Base-by-base conservation (phyloP, 169 alveolate species). In the Cryptosporidium muris region DNA sequence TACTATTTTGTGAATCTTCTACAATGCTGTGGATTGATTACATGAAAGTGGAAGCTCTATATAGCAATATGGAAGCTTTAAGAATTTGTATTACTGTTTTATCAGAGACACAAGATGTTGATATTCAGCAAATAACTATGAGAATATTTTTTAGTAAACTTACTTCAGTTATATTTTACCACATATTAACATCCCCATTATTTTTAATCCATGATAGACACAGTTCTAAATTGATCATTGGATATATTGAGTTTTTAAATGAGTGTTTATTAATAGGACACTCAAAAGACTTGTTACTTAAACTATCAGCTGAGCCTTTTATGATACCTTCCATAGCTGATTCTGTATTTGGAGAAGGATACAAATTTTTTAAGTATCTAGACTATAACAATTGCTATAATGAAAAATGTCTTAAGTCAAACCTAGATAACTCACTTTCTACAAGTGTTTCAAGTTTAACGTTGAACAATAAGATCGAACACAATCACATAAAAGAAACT, bases 261-360 rank as follows among this genome's bases (percentile, higher is more conserved):
- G 85, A 74, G 42, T 74, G 85, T 47, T 74, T 74, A 58, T 62
- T 74, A 25, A 74, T 74, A n/a, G 85, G 85, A 8, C 85, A 74
- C 60, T 74, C 85, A 45, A 58, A 43, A 47, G 74, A 74, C 36
- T 62, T 74, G 11, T 54, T 74, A 60, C 12, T 16, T 58, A 45
- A 16, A 7, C 16, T 74, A 12, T 74, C 85, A 16, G 43, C 40
- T 1, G 48, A 74, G 4, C 49, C 45, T 5, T 74, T 74, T 42
- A 68, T 74, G 7, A 43, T 58, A 11, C 43, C 54, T 11, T 45
- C 36, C 42, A 58, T 42, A 5, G 62, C 60, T n/a, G 9, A 74
- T 38, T 56, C 66, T n/a, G 51, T 60, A 14, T 74, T 74, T 74
- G 85, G 85, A 14, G 62, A 74, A 16, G 85, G 85, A 25, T 74